Evolutionary conservation across 73 alveolate species (phyloP).

Genomic region (Paraurostyla sp.): DNA sequence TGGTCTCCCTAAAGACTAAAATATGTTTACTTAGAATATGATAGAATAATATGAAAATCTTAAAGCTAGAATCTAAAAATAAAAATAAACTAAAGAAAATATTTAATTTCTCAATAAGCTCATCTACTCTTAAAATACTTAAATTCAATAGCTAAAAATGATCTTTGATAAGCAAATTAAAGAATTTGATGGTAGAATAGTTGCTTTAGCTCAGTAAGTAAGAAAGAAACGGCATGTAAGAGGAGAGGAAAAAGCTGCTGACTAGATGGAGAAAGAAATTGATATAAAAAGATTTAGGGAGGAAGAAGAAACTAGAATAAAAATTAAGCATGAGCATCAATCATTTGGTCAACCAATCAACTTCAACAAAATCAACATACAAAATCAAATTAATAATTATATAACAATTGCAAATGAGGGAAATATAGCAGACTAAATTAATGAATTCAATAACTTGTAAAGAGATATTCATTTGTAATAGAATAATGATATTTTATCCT

Average conservation of each 20-base stretch:
- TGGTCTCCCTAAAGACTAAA: conserved; percentile 22
- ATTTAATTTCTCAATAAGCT: not conserved
- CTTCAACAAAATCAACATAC: not conserved
- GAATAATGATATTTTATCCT: too few species aligned
- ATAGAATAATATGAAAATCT: conserved; percentile 20
- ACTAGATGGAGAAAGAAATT: not conserved
- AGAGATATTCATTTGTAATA: too few species aligned
- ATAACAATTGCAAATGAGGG: not conserved
- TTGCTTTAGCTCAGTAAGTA: not conserved
- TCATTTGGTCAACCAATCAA: conserved; percentile 6
- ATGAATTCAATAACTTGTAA: too few species aligned
- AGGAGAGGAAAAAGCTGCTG: not conserved
- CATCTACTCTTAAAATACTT: not conserved
- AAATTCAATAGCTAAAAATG: not conserved
- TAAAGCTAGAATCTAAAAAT: not conserved
- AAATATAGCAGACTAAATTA: not conserved
- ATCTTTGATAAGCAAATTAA: not conserved
- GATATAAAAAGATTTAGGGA: not conserved
- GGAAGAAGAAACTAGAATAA: not conserved
- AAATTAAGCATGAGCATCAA: not conserved
- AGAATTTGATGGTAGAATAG: not conserved
- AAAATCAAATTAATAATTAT: not conserved
- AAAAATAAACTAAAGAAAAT: not conserved
- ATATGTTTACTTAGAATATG: not conserved
- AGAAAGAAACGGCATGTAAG: not conserved